Percentiles rank a stretch among this genome's conserved stretches.
These are phyloP conservation scores for Sugiyamaella sp. DNA, from an alignment of 1,139 yeast species.

Conservation along the genomic window DNA sequence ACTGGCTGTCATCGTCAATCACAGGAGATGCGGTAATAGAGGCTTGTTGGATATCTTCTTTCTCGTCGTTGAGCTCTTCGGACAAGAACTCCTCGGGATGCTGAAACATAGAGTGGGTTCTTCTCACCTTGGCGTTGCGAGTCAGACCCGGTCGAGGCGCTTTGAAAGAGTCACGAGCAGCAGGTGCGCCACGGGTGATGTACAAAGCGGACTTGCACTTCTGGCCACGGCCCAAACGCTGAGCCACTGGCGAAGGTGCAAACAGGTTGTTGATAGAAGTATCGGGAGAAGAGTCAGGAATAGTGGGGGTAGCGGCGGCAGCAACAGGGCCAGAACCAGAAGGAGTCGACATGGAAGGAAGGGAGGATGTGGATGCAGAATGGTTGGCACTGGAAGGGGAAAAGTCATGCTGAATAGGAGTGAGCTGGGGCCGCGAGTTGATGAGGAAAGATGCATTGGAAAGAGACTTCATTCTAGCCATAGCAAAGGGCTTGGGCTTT, in stretches of 20 bases:
- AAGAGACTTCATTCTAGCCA: constrained; percentile 29
- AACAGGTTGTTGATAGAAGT: constrained; percentile 15
- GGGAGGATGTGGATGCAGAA: constrained; percentile 14
- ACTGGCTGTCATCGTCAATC: constrained; percentile 24
- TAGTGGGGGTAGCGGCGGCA: neutral
- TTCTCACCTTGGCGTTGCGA: constrained; percentile 48
- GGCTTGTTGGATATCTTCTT: constrained; percentile 23
- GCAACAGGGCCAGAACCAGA: neutral
- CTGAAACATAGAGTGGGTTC: constrained; percentile 71
- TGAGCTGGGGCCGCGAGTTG: constrained; percentile 25
- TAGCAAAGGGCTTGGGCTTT: constrained; percentile 20
- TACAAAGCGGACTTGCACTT: constrained; percentile 15
- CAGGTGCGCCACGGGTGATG: constrained; percentile 12
- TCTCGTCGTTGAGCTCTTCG: constrained; percentile 33
- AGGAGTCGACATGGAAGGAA: constrained; percentile 1
- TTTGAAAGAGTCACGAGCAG: constrained; percentile 25
- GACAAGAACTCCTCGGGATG: constrained; percentile 45
- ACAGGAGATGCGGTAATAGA: constrained; percentile 21
- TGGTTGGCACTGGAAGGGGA: constrained; percentile 5
- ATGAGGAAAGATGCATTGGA: constrained; percentile 30
- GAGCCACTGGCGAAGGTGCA: constrained; percentile 23
- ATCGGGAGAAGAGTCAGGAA: constrained; percentile 11
- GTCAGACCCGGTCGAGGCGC: constrained; percentile 27
- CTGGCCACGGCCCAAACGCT: constrained; percentile 9
- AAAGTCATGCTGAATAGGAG: constrained; percentile 20